These are phyloP conservation scores for Glaciozyma antarctica DNA, from an alignment of 768 basidiomycete genomes.

Conservation along the genomic window DNA sequence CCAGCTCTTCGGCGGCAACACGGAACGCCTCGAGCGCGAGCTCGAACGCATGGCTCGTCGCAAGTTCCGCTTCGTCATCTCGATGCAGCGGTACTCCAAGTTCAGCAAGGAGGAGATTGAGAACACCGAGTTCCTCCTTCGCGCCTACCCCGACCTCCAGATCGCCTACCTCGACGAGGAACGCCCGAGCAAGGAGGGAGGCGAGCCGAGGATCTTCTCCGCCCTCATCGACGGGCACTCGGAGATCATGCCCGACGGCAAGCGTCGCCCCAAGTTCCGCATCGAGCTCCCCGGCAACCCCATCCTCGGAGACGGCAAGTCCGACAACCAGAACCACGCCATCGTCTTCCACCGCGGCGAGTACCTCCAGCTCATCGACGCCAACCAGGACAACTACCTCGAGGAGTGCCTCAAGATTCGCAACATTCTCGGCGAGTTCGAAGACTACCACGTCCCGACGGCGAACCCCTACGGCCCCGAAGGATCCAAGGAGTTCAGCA, in stretches of 20 bases:
- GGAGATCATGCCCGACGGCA: constrained; percentile 81
- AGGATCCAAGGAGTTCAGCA: constrained; percentile 54
- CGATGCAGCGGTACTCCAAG: constrained; percentile 98
- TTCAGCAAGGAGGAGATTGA: constrained; percentile 99
- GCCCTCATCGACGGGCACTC: constrained; percentile 96
- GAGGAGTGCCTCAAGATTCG: constrained; percentile 99
- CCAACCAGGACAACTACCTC: constrained; percentile 99
- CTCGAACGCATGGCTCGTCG: constrained; percentile 93
- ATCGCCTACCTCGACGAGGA: constrained; percentile 99
- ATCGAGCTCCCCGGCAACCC: constrained; percentile 98
- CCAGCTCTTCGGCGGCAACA: constrained; percentile 92
- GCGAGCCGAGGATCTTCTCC: constrained; percentile 89
- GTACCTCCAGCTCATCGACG: constrained; percentile 97
- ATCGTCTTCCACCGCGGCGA: constrained; percentile 99
- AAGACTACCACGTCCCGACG: constrained; percentile 73
- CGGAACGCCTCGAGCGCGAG: constrained; percentile 90
- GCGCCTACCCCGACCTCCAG: constrained; percentile 96
- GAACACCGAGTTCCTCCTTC: constrained; percentile 93
- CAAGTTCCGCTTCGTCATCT: constrained; percentile 98
- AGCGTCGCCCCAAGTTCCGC: constrained; percentile 89
- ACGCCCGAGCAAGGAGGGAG: constrained; percentile 82
- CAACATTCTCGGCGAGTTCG: constrained; percentile 95
- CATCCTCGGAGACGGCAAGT: constrained; percentile 97
- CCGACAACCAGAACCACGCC: constrained; percentile 99
- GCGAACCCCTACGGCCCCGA: constrained; percentile 73